Conservation (phyloP, 139 green algal genomes). For the Coelastrella sp. region DNA sequence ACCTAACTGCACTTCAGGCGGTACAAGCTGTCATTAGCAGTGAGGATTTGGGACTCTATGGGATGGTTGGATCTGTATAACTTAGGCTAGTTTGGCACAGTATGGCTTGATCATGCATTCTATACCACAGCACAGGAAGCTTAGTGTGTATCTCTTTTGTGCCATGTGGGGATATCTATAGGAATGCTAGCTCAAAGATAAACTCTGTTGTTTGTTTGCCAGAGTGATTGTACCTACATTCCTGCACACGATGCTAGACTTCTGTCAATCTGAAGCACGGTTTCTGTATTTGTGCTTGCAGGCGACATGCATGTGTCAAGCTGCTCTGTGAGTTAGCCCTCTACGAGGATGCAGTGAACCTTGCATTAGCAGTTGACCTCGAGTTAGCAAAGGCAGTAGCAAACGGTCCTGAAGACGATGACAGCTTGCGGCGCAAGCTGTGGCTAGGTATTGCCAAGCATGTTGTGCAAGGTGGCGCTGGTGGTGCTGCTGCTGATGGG, state of each 20-base stretch:
- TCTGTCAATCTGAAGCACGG: not conserved
- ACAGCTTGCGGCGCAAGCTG: conserved; percentile 73
- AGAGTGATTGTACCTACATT: too few relatives aligned
- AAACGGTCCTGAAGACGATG: conserved; percentile 64
- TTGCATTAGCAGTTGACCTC: conserved; percentile 84
- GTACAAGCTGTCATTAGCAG: too few relatives aligned
- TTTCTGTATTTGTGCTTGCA: conserved; percentile 5
- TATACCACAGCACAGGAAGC: too few relatives aligned
- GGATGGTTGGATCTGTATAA: too few relatives aligned
- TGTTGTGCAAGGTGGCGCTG: conserved; percentile 71
- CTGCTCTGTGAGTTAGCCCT: conserved; percentile 87
- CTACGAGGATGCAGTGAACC: conserved; percentile 86
- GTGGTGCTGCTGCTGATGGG: conserved; percentile 3
- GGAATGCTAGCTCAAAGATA: too few relatives aligned
- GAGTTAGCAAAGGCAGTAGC: conserved; percentile 87
- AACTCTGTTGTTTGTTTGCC: too few relatives aligned
- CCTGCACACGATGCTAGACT: not conserved
- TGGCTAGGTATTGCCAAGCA: conserved; percentile 92
- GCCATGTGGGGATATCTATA: too few relatives aligned
- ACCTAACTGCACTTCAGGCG: too few relatives aligned
- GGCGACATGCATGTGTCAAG: conserved; percentile 78
- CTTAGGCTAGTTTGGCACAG: too few relatives aligned
- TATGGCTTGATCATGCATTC: too few relatives aligned
- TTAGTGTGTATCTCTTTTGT: too few relatives aligned
- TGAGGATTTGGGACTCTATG: too few relatives aligned